Base-by-base conservation (phyloP, 179 eudicot species). In the Gypsophila paniculata region DNA sequence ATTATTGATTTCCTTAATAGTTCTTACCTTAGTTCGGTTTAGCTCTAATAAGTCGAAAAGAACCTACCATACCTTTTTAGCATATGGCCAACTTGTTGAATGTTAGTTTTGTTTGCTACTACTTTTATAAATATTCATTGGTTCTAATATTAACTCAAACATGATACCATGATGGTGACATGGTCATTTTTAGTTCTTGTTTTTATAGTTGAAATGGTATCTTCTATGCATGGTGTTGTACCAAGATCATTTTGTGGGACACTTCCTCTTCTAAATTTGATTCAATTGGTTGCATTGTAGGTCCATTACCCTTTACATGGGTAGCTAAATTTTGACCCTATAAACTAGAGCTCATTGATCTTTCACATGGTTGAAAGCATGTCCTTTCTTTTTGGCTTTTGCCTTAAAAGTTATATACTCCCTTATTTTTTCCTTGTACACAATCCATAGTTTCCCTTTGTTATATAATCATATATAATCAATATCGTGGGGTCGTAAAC, bases 331-430 rank as follows among this genome's bases (percentile, higher is more conserved):
- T 69, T 57, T 75, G 72, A 55, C 54, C 49, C 69, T 80, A 76
- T 42, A 42, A 1, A 42, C 11, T 6, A 42, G 76, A 76, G 80
- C 78, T 74, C 83, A 76, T 61, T 70, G 81, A 63, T 77, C 78
- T 74, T 77, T 77, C 78, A 81, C 67, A 77, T 67, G 70, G 63
- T 39, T 72, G 76, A 77, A 74, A 74, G 74, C 78, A 38, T 77
- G 74, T 38, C 51, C 61, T 44, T 29, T 26, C 69, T 54, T 52
- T 66, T 72, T 57, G 21, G 42, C 23, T 26, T 39, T 42, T 29
- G 34, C 34, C 34, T 29, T 29, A n/a, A n/a, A n/a, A n/a, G n/a
- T n/a, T n/a, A n/a, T n/a, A n/a, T n/a, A n/a, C n/a, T n/a, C n/a
- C n/a, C n/a, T n/a, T n/a, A n/a, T n/a, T n/a, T n/a, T n/a, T n/a